phyloP scores from a whole-genome alignment of 2,329 filamentous ascomycete species.

The Ceratocystis destructans region DNA sequence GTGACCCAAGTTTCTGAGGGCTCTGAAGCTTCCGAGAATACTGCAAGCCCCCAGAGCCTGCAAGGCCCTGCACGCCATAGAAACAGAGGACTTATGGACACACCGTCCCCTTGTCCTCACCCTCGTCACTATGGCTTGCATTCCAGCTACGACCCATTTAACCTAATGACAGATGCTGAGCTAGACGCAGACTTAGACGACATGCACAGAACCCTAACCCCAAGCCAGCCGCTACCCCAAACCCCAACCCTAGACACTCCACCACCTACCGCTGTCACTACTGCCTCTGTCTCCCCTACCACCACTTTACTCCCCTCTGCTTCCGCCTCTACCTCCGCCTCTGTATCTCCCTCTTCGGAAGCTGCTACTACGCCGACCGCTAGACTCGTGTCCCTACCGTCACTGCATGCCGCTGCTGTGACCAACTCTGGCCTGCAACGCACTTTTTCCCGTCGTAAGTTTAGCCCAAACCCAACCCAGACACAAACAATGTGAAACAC shows the following conservation, averaged over 20 bases:
- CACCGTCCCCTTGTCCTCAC: background rate
- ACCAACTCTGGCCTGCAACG: conserved; percentile 64
- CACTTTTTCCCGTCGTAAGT: conserved; percentile 44
- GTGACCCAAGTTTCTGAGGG: background rate
- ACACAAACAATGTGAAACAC: background rate
- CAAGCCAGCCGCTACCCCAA: background rate
- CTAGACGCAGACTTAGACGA: background rate
- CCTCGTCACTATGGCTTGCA: background rate
- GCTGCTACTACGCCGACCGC: background rate
- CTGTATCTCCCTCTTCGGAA: background rate
- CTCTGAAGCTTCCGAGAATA: too few species aligned
- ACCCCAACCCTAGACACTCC: background rate
- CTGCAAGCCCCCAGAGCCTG: background rate
- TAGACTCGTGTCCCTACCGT: conserved; percentile 24
- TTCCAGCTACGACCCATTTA: background rate
- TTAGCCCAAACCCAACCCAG: background rate
- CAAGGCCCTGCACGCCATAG: background rate
- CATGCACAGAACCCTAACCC: background rate
- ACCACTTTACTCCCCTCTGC: background rate
- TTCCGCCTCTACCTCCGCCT: background rate
- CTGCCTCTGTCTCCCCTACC: background rate
- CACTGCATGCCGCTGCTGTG: conserved; percentile 61
- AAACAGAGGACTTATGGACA: background rate
- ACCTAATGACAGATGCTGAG: background rate
- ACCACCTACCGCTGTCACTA: background rate